phyloP scores from a whole-genome alignment of 192 early-diverging fungal species.

The Linnemannia elongata region DNA sequence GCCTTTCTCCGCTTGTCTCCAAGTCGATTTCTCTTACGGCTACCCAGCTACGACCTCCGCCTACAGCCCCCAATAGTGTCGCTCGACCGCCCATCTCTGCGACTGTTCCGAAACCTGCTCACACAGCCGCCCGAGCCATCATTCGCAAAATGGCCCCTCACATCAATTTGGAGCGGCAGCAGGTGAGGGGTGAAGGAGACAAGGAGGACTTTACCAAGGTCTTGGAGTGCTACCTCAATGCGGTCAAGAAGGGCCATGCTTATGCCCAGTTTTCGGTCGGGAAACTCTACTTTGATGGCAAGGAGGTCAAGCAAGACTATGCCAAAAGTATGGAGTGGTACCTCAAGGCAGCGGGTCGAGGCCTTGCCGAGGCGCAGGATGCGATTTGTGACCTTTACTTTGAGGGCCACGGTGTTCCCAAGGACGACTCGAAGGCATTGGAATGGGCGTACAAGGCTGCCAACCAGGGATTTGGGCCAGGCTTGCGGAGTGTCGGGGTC shows the following conservation, averaged over 20 bases:
- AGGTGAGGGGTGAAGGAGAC: neutral
- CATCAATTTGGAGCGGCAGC: neutral
- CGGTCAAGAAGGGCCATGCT: neutral
- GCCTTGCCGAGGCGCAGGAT: neutral
- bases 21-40: neutral
- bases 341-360: neutral
- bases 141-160: neutral
- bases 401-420: slow-evolving; percentile 72
- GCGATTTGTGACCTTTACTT: slow-evolving; percentile 78
- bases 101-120: neutral
- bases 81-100: neutral
- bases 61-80: neutral
- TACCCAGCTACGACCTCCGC: neutral
- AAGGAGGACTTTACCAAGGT: neutral
- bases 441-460: slow-evolving; percentile 72
- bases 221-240: neutral
- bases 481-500: slow-evolving; percentile 80
- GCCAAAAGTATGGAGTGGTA: no score
- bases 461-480: slow-evolving; percentile 74
- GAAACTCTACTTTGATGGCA: neutral
- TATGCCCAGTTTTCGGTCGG: neutral
- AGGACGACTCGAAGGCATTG: slow-evolving; percentile 61
- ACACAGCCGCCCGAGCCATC: neutral
- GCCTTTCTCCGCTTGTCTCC: neutral
- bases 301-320: no score